Percentiles rank a stretch among this genome's conserved stretches.
These are phyloP conservation scores for Termitomyces sp. DNA, from an alignment of 768 basidiomycete species.

Conservation along the genomic window DNA sequence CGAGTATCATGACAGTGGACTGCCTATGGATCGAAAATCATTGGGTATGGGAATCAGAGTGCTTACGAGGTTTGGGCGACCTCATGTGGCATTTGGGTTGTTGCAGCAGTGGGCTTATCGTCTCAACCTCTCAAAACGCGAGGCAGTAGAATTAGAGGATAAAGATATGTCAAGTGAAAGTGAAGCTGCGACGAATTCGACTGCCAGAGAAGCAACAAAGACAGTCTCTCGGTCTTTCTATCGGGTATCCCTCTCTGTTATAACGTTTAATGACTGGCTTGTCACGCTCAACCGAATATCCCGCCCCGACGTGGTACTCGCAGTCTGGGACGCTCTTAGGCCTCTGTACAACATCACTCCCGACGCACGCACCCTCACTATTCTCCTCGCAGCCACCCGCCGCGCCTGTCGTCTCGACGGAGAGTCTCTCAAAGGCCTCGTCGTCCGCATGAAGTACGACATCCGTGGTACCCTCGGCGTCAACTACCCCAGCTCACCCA, in stretches of 20 bases:
- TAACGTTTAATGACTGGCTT: conserved; percentile 41
- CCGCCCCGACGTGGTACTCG: conserved; percentile 63
- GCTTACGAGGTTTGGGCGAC: conserved; percentile 37
- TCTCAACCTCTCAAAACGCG: conserved; percentile 5
- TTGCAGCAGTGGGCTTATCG: conserved; percentile 8
- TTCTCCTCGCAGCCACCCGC: conserved; percentile 60
- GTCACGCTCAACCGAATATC: conserved; percentile 42
- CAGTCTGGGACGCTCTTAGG: conserved; percentile 65
- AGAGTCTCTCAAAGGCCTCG: conserved; percentile 41
- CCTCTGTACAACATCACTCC: conserved; percentile 55
- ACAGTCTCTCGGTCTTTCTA: neutral
- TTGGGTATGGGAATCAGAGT: conserved; percentile 50
- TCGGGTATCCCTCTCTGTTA: conserved; percentile 7
- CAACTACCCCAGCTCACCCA: neutral
- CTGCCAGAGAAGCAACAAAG: neutral
- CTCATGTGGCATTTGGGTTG: conserved; percentile 42
- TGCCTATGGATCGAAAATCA: conserved; percentile 41
- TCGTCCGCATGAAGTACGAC: conserved; percentile 35
- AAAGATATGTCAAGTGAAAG: neutral
- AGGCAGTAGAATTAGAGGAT: conserved; percentile 9
- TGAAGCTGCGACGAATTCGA: neutral
- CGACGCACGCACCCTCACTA: conserved; percentile 50
- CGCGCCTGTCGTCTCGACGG: conserved; percentile 49
- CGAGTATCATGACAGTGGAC: conserved; percentile 29
- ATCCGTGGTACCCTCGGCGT: conserved; percentile 1